Conservation (phyloP, 495 filamentous ascomycete genomes). For the Daldinia bambusicola region DNA sequence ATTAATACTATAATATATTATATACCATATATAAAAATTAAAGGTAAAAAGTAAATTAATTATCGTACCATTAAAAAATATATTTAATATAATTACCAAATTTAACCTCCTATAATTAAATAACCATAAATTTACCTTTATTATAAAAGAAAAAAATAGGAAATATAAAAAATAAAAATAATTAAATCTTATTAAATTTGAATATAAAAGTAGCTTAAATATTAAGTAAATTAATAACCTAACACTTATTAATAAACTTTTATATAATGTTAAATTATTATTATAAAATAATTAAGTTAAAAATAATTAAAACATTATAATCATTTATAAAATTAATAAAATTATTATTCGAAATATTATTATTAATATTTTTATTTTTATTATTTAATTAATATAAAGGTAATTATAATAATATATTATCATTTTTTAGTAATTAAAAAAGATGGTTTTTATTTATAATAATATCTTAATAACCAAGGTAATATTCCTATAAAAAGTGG, state of each 20-base stretch:
- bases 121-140: neutral
- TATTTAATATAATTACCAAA: neutral
- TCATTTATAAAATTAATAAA: neutral
- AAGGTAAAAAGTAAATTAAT: neutral
- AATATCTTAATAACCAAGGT: too few relatives aligned
- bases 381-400: too few relatives aligned
- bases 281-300: neutral
- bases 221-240: neutral
- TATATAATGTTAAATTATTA: neutral
- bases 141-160: neutral
- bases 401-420: too few relatives aligned
- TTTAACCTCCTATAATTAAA: neutral
- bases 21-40: neutral
- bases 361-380: neutral
- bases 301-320: neutral
- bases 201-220: too few relatives aligned
- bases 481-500: too few relatives aligned
- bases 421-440: too few relatives aligned
- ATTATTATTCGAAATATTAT: neutral
- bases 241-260: neutral
- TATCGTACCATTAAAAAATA: neutral
- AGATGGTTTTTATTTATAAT: too few relatives aligned
- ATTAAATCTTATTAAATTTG: too few relatives aligned
- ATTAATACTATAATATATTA: neutral
- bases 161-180: too few relatives aligned